Evolutionary conservation across 2,329 filamentous ascomycete species (phyloP).

Genomic region (Hypoxylon sp.): DNA sequence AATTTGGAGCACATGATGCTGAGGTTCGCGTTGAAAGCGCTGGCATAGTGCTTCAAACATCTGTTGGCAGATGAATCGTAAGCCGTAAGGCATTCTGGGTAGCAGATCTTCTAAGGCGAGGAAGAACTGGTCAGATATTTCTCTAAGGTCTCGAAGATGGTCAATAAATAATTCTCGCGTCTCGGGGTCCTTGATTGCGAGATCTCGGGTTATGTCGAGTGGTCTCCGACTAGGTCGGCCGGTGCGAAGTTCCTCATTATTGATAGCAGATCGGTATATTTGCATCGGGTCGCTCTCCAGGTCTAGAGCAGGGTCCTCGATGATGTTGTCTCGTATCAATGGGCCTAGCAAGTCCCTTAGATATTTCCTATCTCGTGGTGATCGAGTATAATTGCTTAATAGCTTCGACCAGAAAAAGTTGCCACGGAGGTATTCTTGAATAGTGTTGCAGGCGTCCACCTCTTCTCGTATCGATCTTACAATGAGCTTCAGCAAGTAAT

Average conservation of each 20-base stretch:
- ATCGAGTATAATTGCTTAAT: slow-evolving; percentile 88
- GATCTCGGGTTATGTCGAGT: slow-evolving; percentile 88
- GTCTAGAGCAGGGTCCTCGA: slow-evolving; percentile 91
- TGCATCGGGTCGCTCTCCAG: slow-evolving; percentile 97
- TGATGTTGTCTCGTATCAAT: slow-evolving; percentile 90
- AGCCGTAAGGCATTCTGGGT: slow-evolving; percentile 91
- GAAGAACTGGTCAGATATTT: slow-evolving; percentile 95
- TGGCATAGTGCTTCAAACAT: slow-evolving; percentile 83
- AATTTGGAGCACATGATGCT: slow-evolving; percentile 82
- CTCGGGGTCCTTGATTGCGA: slow-evolving; percentile 96
- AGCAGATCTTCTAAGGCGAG: slow-evolving; percentile 84
- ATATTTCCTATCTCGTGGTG: slow-evolving; percentile 92
- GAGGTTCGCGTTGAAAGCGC: slow-evolving; percentile 85
- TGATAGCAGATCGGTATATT: slow-evolving; percentile 95
- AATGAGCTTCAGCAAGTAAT: slow-evolving; percentile 93
- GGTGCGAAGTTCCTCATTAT: slow-evolving; percentile 95
- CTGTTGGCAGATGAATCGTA: slow-evolving; percentile 89
- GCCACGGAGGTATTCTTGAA: slow-evolving; percentile 89
- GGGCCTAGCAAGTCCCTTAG: slow-evolving; percentile 88
- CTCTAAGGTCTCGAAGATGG: slow-evolving; percentile 91
- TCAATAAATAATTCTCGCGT: slow-evolving; percentile 94
- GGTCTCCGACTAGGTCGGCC: slow-evolving; percentile 85
- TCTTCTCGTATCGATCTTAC: slow-evolving; percentile 87
- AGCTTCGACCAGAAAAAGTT: slow-evolving; percentile 96
- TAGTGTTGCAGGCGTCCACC: slow-evolving; percentile 77